Conservation (phyloP, 2,329 filamentous ascomycete species). For the Pestalotiopsis sp. region DNA sequence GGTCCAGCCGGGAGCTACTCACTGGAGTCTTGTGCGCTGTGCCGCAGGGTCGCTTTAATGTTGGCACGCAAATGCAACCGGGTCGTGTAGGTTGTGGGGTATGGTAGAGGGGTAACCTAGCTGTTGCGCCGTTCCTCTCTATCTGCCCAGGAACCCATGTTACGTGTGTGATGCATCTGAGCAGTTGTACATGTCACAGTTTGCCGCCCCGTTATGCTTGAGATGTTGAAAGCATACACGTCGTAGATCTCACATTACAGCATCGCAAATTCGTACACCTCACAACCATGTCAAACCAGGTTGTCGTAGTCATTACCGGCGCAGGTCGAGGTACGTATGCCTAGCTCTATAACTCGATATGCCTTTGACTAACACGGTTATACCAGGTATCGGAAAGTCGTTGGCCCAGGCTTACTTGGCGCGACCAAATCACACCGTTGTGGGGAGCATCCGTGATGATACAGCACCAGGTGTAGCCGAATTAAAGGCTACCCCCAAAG, state of each 20-base stretch:
- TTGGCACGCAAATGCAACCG: no score
- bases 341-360: not conserved
- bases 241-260: not conserved
- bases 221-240: not conserved
- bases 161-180: no score
- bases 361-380: not conserved
- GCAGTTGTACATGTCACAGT: no score
- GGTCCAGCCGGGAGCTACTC: no score
- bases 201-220: not conserved
- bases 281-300: not conserved
- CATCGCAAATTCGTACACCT: not conserved
- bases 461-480: slow-evolving; percentile 25
- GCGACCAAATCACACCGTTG: slow-evolving; percentile 39
- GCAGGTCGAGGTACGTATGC: not conserved
- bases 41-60: no score
- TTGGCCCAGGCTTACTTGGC: slow-evolving; percentile 34
- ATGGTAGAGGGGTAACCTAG: no score
- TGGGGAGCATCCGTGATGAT: slow-evolving; percentile 41
- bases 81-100: no score
- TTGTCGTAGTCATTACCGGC: slow-evolving; percentile 4
- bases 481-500: slow-evolving; percentile 28
- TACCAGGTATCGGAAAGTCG: slow-evolving; percentile 37
- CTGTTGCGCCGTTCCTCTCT: no score
- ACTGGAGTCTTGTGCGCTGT: no score
- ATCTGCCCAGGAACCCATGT: no score